Percentiles rank a stretch among this genome's conserved stretches.
These are phyloP conservation scores for Aspergillus neoniger DNA, from an alignment of 2,329 filamentous ascomycete species.

Conservation along the genomic window DNA sequence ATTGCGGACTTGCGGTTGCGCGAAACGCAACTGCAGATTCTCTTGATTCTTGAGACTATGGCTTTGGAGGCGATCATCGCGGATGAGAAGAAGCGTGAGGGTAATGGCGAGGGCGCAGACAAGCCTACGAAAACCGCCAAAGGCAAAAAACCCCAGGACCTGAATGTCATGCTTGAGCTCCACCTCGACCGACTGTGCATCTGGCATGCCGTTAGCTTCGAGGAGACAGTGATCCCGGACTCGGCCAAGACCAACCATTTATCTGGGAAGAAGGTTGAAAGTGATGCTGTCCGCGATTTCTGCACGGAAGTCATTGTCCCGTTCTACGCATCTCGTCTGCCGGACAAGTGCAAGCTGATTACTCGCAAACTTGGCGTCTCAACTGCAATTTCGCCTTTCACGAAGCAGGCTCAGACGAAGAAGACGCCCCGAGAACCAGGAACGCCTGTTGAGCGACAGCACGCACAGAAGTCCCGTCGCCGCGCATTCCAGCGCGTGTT, in stretches of 20 bases:
- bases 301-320: constrained; percentile 54
- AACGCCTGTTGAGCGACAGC: constrained; percentile 32
- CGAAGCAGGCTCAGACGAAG: constrained; percentile 35
- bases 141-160: constrained; percentile 45
- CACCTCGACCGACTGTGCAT: constrained; percentile 53
- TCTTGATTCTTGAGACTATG: constrained; percentile 52
- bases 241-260: constrained; percentile 30
- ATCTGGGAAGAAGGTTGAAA: constrained; percentile 40
- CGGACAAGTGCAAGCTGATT: constrained; percentile 49
- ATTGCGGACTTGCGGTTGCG: constrained; percentile 49
- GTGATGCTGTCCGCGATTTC: constrained; percentile 51
- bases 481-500: constrained; percentile 48
- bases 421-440: constrained; percentile 35
- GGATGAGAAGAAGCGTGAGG: constrained; percentile 22
- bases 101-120: constrained; percentile 18
- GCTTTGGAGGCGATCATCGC: constrained; percentile 39
- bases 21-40: constrained; percentile 52
- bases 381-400: constrained; percentile 38
- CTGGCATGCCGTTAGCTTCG: constrained; percentile 51
- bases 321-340: constrained; percentile 51
- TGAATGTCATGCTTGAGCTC: constrained; percentile 48
- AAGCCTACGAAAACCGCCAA: constrained; percentile 27
- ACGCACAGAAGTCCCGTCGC: constrained; percentile 34
- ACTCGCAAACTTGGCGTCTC: constrained; percentile 52
- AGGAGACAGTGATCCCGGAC: constrained; percentile 36